These are phyloP conservation scores for Flaveria ramosissima DNA, from an alignment of 129 eudicot genomes.

Conservation along the genomic window DNA sequence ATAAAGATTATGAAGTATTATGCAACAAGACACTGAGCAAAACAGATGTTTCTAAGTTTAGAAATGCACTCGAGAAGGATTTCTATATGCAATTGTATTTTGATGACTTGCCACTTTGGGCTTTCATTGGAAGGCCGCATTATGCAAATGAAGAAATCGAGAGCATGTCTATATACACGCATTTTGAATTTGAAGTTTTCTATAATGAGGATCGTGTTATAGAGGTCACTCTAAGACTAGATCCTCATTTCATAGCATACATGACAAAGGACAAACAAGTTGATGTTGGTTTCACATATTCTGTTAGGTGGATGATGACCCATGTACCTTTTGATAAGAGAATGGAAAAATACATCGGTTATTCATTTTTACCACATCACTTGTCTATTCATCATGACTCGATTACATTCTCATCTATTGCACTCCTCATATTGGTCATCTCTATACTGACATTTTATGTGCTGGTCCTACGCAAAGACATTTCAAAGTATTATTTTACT, in stretches of 20 bases:
- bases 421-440: slow-evolving; percentile 50
- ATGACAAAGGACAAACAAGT: slow-evolving; percentile 56
- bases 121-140: slow-evolving; percentile 46
- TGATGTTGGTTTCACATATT: slow-evolving; percentile 49
- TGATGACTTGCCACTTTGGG: slow-evolving; percentile 84
- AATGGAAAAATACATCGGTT: slow-evolving; percentile 51
- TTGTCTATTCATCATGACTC: slow-evolving; percentile 49
- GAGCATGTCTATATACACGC: slow-evolving; percentile 39
- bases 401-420: slow-evolving; percentile 50
- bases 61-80: slow-evolving; percentile 40
- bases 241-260: slow-evolving; percentile 19
- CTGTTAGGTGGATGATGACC: slow-evolving; percentile 61
- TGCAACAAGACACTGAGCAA: slow-evolving; percentile 55
- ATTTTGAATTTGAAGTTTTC: slow-evolving; percentile 46
- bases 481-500: slow-evolving; percentile 50
- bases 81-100: slow-evolving; percentile 60
- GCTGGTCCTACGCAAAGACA: slow-evolving; percentile 71
- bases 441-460: slow-evolving; percentile 42
- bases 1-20: slow-evolving; percentile 40
- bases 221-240: slow-evolving; percentile 38
- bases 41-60: slow-evolving; percentile 49
- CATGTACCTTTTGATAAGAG: slow-evolving; percentile 51
- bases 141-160: slow-evolving; percentile 28
- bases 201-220: slow-evolving; percentile 62
- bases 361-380: slow-evolving; percentile 48